Evolutionary conservation across 441 rosid species (phyloP).

Genomic region (Viola pubescens): DNA sequence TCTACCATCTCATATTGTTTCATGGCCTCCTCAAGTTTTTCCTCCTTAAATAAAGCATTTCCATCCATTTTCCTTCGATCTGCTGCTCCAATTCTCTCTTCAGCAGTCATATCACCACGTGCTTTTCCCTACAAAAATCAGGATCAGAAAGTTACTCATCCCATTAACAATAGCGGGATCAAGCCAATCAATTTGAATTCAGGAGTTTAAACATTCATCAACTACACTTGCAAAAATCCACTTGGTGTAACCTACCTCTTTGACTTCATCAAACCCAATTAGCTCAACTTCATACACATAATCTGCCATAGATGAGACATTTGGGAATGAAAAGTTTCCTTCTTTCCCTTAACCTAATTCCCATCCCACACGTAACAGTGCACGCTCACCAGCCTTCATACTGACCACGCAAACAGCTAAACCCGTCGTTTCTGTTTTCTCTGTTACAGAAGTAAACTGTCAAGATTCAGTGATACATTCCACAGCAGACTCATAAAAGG

Average conservation of each 20-base stretch:
- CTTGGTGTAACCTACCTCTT: slow-evolving; percentile 51
- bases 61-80: slow-evolving; percentile 94
- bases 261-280: slow-evolving; percentile 86
- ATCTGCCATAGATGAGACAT: slow-evolving; percentile 90
- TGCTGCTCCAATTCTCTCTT: slow-evolving; percentile 91
- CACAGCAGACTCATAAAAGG: no score
- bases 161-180: no score
- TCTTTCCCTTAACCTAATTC: slow-evolving; percentile 90
- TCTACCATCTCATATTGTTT: slow-evolving; percentile 96
- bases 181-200: no score
- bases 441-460: slow-evolving; percentile 28
- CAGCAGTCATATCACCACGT: slow-evolving; percentile 91
- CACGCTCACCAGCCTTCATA: slow-evolving; percentile 91
- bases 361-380: slow-evolving; percentile 73
- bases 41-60: slow-evolving; percentile 65
- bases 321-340: slow-evolving; percentile 90
- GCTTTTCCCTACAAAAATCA: slow-evolving; percentile 56
- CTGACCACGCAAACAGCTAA: slow-evolving; percentile 75
- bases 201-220: no score
- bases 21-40: slow-evolving; percentile 88
- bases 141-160: no score
- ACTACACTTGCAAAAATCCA: background rate
- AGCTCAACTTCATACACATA: slow-evolving; percentile 80
- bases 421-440: slow-evolving; percentile 84
- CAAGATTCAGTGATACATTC: no score